Conservation (phyloP, 352 stramenopile genomes). For the Phytophthora pseudosyringae region DNA sequence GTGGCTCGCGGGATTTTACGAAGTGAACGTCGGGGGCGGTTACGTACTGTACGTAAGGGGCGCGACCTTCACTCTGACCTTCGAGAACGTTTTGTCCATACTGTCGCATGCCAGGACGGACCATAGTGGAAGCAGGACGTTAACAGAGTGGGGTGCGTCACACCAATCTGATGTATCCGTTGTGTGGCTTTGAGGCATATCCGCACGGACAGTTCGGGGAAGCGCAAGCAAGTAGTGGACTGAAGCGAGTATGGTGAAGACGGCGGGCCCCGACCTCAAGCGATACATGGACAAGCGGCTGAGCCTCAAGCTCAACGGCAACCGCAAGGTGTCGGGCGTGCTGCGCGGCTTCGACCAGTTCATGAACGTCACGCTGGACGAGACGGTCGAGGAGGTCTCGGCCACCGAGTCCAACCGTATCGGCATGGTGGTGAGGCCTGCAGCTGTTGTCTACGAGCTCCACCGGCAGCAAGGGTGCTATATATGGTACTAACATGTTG, state of each 20-base stretch:
- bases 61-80: slow-evolving; percentile 40
- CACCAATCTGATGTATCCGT: slow-evolving; percentile 17
- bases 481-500: not conserved
- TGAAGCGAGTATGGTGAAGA: slow-evolving; percentile 67
- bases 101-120: slow-evolving; percentile 22
- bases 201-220: not conserved
- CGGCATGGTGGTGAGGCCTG: slow-evolving; percentile 90
- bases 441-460: not conserved
- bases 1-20: slow-evolving; percentile 13
- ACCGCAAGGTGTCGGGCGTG: slow-evolving; percentile 93
- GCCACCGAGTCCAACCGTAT: slow-evolving; percentile 89
- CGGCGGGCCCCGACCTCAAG: slow-evolving; percentile 86
- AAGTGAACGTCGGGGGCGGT: slow-evolving; percentile 27
- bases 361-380: slow-evolving; percentile 97
- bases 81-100: slow-evolving; percentile 21
- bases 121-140: slow-evolving; percentile 22
- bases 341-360: slow-evolving; percentile 97
- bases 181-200: slow-evolving; percentile 12
- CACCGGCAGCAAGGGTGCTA: not conserved
- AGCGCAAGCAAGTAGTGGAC: slow-evolving; percentile 8
- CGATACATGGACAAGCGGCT: slow-evolving; percentile 96
- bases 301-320: slow-evolving; percentile 95
- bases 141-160: not conserved
- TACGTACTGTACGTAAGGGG: slow-evolving; percentile 12
- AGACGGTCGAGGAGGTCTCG: slow-evolving; percentile 91